A percentile compares a stretch with the other conserved stretches of the same genome.
Conservation (phyloP, 352 stramenopile genomes). For the Achlya hypogyna region DNA sequence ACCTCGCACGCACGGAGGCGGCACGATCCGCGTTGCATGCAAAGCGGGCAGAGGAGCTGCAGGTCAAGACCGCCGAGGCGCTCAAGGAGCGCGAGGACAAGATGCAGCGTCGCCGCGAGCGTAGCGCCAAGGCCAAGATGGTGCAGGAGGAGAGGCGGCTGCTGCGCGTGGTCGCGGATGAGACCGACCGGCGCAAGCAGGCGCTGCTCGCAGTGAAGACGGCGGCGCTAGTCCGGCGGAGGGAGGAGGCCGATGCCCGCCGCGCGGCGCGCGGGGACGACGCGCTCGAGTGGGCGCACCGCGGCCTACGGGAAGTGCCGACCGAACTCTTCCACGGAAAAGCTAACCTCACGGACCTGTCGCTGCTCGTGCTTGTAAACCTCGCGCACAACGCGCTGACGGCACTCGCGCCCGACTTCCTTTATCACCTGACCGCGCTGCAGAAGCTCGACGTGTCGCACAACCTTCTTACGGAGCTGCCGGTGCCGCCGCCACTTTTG, state of each 20-base stretch:
- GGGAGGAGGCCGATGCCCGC: conserved; percentile 18
- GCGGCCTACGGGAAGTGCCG: conserved; percentile 33
- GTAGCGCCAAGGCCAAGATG: conserved; percentile 48
- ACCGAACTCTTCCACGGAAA: conserved; percentile 37
- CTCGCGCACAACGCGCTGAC: conserved; percentile 44
- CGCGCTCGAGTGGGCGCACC: conserved; percentile 32
- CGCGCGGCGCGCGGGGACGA: conserved; percentile 51
- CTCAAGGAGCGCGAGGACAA: conserved; percentile 56
- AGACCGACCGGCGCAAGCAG: conserved; percentile 38
- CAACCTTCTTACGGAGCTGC: conserved; percentile 39
- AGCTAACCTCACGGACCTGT: conserved; percentile 40
- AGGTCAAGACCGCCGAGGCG: conserved; percentile 46
- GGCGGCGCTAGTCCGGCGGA: conserved; percentile 29
- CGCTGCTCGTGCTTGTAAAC: conserved; percentile 57
- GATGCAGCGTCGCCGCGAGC: conserved; percentile 44
- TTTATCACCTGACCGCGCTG: conserved; percentile 48
- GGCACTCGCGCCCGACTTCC: conserved; percentile 35
- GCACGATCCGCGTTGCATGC: conserved; percentile 34
- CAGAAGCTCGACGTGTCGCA: conserved; percentile 45
- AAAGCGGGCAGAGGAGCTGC: conserved; percentile 41
- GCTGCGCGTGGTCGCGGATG: conserved; percentile 29
- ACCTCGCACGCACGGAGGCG: conserved; percentile 38
- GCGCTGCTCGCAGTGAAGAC: conserved; percentile 49
- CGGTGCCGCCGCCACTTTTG: conserved; percentile 1
- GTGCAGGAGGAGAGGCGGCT: conserved; percentile 44